Conservation (phyloP, 2,329 filamentous ascomycete species). For the Claviceps pusilla region DNA sequence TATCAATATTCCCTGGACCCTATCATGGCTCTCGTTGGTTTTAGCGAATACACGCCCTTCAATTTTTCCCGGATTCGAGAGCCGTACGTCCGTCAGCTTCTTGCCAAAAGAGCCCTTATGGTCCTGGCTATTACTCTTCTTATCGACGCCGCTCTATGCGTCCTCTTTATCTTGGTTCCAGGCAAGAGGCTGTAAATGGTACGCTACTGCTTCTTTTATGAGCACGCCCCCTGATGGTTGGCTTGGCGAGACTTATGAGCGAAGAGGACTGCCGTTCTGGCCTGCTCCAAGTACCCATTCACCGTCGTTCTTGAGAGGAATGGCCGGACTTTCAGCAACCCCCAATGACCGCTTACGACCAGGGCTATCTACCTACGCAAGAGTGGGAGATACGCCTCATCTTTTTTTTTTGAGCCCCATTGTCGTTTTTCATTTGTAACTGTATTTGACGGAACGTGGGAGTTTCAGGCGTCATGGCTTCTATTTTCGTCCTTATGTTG, state of each 20-base stretch:
- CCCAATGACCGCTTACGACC: slow-evolving; percentile 6
- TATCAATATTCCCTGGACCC: slow-evolving; percentile 96
- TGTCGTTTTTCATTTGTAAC: background rate
- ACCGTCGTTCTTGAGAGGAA: slow-evolving; percentile 3
- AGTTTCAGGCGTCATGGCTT: background rate
- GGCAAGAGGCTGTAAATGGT: slow-evolving; percentile 55
- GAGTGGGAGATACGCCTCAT: background rate
- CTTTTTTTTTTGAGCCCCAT: too few relatives aligned
- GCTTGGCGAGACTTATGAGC: background rate
- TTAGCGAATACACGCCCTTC: slow-evolving; percentile 94
- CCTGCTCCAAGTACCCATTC: slow-evolving; percentile 2
- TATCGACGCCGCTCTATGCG: slow-evolving; percentile 66
- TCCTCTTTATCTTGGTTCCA: slow-evolving; percentile 89
- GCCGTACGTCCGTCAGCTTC: slow-evolving; percentile 74
- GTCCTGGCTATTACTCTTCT: slow-evolving; percentile 62
- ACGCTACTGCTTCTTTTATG: background rate
- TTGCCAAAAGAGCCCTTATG: slow-evolving; percentile 70
- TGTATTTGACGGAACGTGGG: background rate
- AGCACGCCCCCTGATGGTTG: background rate
- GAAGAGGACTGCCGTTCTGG: background rate
- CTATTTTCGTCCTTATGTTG: background rate
- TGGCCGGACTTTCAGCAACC: background rate
- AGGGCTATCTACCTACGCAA: background rate
- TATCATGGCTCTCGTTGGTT: slow-evolving; percentile 71
- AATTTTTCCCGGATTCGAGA: slow-evolving; percentile 78